Base-by-base conservation (phyloP, 176 grass and related monocot species). In the Oryza brachyantha region DNA sequence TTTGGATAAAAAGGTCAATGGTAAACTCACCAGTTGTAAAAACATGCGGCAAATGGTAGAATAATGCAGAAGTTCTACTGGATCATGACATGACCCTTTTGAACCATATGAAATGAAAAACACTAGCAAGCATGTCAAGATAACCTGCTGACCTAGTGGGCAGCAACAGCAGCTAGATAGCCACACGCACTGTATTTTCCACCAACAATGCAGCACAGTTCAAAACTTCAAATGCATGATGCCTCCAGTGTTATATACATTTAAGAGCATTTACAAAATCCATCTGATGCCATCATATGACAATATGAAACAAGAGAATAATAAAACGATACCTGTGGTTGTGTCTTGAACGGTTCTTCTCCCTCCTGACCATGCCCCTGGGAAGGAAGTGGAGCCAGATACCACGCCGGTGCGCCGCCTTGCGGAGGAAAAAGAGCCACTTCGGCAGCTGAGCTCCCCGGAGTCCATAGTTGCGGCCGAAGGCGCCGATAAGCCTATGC, bases 311-410 rank as follows among this genome's bases (percentile, higher is more conserved):
- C 1, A 24, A 14, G n/a, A 50, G 37, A 64, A 21, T 5, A 68
- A 64, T 19, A 67, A 67, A 42, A n/a, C 2, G 10, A 21, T 3
- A 97, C 95, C 83, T 90, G 66, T 64, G 8, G 43, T 89, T 38
- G 38, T 87, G 86, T 1, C 57, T 62, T 0, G 92, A 87, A 11
- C 61, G 85, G 67, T 98, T 98, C 40, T 86, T 83, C 39, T 87
- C 83, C 29, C 92, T 91, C 74, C 83, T 94, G 14, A 88, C 70
- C 96, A 98, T 98, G 68, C 96, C 96, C 19, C 31, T 77, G 5
- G 96, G 96, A 13, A 93, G 87, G 74, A 94, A 84, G 65, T n/a
- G 48, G 40, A 98, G 90, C 58, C 35, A 60, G 36, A 64, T 85
- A 21, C 86, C 82, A 3, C 88, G 41, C 29, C 83, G 81, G 3